Evolutionary conservation across 345 rosid genomes (phyloP), one percentile per base, ranked within the genome.

Genomic region (Adansonia digitata): DNA sequence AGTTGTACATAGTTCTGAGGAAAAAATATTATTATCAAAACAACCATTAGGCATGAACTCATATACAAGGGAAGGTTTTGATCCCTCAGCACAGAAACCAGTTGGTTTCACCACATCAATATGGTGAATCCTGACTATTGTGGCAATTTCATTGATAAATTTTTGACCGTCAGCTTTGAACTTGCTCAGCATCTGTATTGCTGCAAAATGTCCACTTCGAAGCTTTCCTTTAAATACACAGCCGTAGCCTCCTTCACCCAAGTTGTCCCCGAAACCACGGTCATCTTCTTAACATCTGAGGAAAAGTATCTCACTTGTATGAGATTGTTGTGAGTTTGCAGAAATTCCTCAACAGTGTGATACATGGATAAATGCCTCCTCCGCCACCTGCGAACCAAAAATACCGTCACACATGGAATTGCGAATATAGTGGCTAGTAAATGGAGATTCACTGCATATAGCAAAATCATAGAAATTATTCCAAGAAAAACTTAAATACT

Each of bases 61-160:
- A 20, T 81, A 81, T 17, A 81, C 76, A 17, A 81, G 72, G 15
- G 75, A 76, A 13, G 76, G 59, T 24, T 46, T 71, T 15, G 43
- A 59, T 35, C 84, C 81, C 2, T 77, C 76, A 0, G 63, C 78
- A 7, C 81, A 81, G 18, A 77, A 81, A 2, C 84, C 84, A 0
- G 65, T 60, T 52, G 78, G 64, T 26, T 70, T 45, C 26, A 72
- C 78, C 20, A 81, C 77, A 48, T 81, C 78, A 11, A 78, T 72
- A 57, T 81, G 81, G 61, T 81, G 77, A 72, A 78, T 81, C 53
- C 73, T 63, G 1, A 81, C 81, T 13, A 81, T 81, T 2, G 79
- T 78, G 20, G 70, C 51, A 6, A 76, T 74, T 45, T 68, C 74
- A 39, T 35, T 76, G 11, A 62, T 62, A 40, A 74, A 59, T 2